A percentile compares a stretch with the other conserved stretches of the same genome.
Conservation (phyloP, 2,329 filamentous ascomycete genomes). For the Myriosclerotinia scirpicola region DNA sequence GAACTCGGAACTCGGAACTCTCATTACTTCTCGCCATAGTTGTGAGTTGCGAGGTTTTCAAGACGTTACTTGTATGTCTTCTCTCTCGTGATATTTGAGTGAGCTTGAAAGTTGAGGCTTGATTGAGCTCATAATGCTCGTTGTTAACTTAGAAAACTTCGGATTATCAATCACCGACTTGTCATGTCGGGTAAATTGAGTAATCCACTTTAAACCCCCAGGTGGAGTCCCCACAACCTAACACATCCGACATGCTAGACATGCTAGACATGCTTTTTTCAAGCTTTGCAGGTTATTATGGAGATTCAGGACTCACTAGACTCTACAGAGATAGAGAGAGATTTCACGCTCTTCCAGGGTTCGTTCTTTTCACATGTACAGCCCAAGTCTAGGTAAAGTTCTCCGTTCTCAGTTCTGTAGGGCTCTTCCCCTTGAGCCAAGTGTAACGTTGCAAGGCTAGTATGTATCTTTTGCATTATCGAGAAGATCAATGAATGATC, state of each 20-base stretch:
- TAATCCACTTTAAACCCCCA: slow-evolving; percentile 1
- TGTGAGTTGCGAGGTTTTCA: not conserved
- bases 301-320: not conserved
- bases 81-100: too few relatives aligned
- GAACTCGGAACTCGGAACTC: not conserved
- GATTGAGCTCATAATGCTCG: too few relatives aligned
- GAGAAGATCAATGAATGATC: not conserved
- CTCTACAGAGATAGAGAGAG: not conserved
- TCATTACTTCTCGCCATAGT: not conserved
- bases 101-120: too few relatives aligned
- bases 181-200: not conserved
- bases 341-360: not conserved
- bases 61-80: too few relatives aligned
- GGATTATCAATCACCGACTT: not conserved
- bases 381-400: not conserved
- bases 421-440: not conserved
- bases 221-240: slow-evolving; percentile 7
- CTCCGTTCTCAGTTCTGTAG: not conserved
- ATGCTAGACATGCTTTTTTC: too few relatives aligned
- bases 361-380: too few relatives aligned
- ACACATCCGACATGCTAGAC: too few relatives aligned
- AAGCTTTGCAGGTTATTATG: slow-evolving; percentile 10
- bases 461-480: not conserved
- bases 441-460: not conserved
- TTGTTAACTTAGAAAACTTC: not conserved